These are phyloP conservation scores for Scedosporium aurantiacum DNA, from an alignment of 2,329 filamentous ascomycete species.

Conservation along the genomic window DNA sequence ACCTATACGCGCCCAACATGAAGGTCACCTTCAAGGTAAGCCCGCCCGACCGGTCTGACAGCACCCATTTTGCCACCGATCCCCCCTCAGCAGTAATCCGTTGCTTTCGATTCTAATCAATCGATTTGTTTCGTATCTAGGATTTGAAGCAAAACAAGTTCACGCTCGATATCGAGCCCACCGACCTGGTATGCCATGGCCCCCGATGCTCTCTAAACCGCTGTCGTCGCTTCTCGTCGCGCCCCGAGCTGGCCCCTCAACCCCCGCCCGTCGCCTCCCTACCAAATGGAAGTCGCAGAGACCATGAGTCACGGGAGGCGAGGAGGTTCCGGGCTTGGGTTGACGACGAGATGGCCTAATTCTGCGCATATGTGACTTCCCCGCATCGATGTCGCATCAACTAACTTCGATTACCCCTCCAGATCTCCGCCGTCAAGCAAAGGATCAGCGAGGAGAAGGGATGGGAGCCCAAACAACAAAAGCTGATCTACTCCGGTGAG, in stretches of 20 bases:
- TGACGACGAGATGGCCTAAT: not conserved
- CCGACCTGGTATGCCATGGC: slow-evolving; percentile 63
- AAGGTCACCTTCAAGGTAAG: slow-evolving; percentile 58
- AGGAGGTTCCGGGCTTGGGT: no score
- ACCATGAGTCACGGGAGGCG: no score
- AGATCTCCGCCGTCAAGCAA: slow-evolving; percentile 86
- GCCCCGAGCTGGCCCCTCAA: not conserved
- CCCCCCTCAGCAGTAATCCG: not conserved
- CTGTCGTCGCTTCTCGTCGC: slow-evolving; percentile 13
- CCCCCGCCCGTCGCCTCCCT: not conserved
- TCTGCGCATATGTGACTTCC: not conserved
- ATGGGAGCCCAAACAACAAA: slow-evolving; percentile 83
- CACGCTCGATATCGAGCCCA: slow-evolving; percentile 84
- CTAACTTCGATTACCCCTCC: slow-evolving; percentile 7
- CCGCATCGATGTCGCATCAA: not conserved
- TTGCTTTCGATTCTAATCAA: not conserved
- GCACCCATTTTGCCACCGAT: not conserved
- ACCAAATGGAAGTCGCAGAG: no score
- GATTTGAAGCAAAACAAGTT: slow-evolving; percentile 99
- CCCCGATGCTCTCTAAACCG: slow-evolving; percentile 14
- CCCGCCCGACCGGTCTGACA: slow-evolving; percentile 11
- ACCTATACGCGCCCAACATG: slow-evolving; percentile 36
- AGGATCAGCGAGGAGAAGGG: slow-evolving; percentile 88
- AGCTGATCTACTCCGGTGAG: slow-evolving; percentile 96
- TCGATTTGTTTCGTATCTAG: slow-evolving; percentile 31